Evolutionary conservation across 2,329 filamentous ascomycete genomes (phyloP).

Genomic region (Ophiostoma himal-ulmi): DNA sequence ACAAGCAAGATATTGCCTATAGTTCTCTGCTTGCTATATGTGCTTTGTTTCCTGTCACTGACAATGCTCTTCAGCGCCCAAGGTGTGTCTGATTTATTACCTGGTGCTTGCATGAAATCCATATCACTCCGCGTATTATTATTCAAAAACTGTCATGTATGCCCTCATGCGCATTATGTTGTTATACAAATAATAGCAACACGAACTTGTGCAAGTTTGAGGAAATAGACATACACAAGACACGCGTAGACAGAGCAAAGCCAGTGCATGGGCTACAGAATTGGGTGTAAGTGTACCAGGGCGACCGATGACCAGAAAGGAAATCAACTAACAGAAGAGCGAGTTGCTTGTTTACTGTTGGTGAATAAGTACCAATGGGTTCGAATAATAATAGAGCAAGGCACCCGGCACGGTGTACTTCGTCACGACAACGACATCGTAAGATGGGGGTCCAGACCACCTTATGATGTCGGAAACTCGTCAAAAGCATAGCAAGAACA

Average conservation of each 20-base stretch:
- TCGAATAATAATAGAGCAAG: not conserved
- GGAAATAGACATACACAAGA: not conserved
- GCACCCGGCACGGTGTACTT: not conserved
- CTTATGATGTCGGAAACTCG: not conserved
- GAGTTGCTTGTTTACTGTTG: no score
- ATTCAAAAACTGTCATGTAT: not conserved
- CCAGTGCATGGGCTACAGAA: not conserved
- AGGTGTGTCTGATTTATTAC: no score
- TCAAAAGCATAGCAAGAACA: not conserved
- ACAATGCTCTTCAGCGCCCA: no score
- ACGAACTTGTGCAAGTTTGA: not conserved
- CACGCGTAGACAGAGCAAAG: not conserved
- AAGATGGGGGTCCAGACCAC: not conserved
- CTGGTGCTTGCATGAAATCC: no score
- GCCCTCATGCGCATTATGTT: not conserved
- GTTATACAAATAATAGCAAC: not conserved
- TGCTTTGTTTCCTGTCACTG: no score
- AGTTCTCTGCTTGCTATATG: no score
- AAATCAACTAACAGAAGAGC: not conserved
- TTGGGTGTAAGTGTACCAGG: not conserved
- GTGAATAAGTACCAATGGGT: no score
- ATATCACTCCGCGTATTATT: no score
- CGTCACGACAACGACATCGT: not conserved
- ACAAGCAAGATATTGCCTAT: no score
- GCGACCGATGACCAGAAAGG: not conserved